Evolutionary conservation across 2,329 filamentous ascomycete species (phyloP).

Genomic region (Paramyrothecium roridum): DNA sequence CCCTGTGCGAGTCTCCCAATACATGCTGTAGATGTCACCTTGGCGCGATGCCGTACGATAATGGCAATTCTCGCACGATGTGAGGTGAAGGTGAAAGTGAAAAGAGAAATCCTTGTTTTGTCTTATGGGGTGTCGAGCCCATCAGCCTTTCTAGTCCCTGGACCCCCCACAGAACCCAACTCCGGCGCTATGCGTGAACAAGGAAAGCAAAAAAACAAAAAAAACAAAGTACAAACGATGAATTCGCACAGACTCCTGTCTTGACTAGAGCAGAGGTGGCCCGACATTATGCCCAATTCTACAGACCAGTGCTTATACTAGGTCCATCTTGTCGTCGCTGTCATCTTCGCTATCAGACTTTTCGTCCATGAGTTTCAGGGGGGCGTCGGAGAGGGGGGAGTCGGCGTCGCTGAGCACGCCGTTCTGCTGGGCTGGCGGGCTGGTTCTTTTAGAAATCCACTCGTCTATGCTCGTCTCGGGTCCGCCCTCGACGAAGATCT

Average conservation of each 20-base stretch:
- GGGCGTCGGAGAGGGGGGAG: neutral
- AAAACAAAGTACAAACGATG: neutral
- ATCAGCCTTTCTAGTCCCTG: neutral
- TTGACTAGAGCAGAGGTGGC: too few relatives aligned
- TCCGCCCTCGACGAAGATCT: conserved; percentile 77
- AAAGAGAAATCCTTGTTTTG: too few relatives aligned
- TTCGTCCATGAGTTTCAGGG: conserved; percentile 31
- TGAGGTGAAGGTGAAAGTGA: too few relatives aligned
- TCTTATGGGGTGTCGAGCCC: neutral
- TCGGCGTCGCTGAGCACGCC: conserved; percentile 14
- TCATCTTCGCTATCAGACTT: conserved; percentile 38
- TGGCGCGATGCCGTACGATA: too few relatives aligned
- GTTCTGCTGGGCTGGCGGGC: conserved; percentile 15
- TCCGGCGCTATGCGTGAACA: conserved; percentile 23
- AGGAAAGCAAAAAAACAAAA: conserved; percentile 7
- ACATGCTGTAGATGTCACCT: too few relatives aligned
- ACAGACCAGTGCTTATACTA: conserved; percentile 21
- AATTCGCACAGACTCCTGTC: too few relatives aligned
- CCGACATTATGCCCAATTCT: too few relatives aligned
- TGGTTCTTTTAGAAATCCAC: conserved; percentile 29
- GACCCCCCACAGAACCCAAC: conserved; percentile 10
- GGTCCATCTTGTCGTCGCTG: conserved; percentile 43
- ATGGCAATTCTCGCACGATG: too few relatives aligned
- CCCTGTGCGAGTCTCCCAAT: too few relatives aligned
- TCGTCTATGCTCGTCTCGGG: conserved; percentile 30